Evolutionary conservation across 306 rosid species (phyloP).

Genomic region (Pterocarpus macrocarpus): DNA sequence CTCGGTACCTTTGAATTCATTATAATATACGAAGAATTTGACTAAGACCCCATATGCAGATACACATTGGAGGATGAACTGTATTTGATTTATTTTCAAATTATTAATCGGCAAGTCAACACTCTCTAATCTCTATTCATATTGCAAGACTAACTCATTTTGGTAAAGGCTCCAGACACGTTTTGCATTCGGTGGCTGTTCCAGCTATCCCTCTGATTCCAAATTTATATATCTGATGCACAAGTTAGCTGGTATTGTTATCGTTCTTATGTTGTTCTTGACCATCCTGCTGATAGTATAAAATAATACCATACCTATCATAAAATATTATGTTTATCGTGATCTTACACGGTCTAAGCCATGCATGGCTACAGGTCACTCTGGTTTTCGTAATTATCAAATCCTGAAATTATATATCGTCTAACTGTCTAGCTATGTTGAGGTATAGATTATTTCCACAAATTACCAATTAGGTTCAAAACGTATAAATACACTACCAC

Average conservation of each 20-base stretch:
- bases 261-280: background rate
- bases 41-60: background rate
- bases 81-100: slow-evolving; percentile 9
- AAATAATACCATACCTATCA: background rate
- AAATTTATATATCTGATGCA: background rate
- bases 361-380: background rate
- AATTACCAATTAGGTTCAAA: background rate
- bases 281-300: background rate
- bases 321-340: slow-evolving; percentile 8
- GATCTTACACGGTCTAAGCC: slow-evolving; percentile 18
- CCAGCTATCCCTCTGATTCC: background rate
- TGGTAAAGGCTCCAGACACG: slow-evolving; percentile 33
- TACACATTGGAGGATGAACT: background rate
- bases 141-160: slow-evolving; percentile 12
- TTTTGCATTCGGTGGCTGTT: slow-evolving; percentile 22
- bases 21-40: background rate
- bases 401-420: slow-evolving; percentile 8
- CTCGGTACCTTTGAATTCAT: background rate
- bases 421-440: background rate
- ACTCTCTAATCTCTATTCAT: background rate
- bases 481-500: background rate
- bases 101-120: background rate
- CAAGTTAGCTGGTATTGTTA: background rate
- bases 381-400: slow-evolving; percentile 31
- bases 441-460: slow-evolving; percentile 29